phyloP scores from a whole-genome alignment of 495 filamentous ascomycete species.

The Lasiosphaeria miniovina region DNA sequence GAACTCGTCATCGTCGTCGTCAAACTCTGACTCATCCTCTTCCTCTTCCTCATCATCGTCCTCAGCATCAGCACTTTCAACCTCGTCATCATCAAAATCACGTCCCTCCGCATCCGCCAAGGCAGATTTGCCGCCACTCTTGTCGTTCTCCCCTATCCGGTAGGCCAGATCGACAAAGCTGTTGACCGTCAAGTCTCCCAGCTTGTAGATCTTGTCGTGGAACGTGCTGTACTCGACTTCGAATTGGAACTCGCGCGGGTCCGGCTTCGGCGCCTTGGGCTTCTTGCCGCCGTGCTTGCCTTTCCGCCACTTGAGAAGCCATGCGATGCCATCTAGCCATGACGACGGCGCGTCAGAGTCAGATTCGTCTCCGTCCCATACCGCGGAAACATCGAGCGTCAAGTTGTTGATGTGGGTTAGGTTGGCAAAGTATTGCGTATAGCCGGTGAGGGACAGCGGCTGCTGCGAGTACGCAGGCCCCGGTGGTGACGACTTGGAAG shows the following conservation, averaged over 20 bases:
- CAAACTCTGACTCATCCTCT: constrained; percentile 32
- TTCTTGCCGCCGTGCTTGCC: constrained; percentile 59
- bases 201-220: constrained; percentile 66
- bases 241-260: constrained; percentile 65
- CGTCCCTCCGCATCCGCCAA: constrained; percentile 14
- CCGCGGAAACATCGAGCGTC: constrained; percentile 17
- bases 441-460: constrained; percentile 68
- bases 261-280: constrained; percentile 43
- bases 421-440: constrained; percentile 91
- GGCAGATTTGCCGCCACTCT: constrained; percentile 18
- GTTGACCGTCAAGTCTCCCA: constrained; percentile 82
- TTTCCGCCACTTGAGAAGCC: constrained; percentile 42
- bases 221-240: constrained; percentile 85
- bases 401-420: constrained; percentile 77
- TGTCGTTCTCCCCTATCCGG: constrained; percentile 60
- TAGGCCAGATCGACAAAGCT: constrained; percentile 76
- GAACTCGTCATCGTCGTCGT: constrained; percentile 35
- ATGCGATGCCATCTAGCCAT: constrained; percentile 5
- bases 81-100: constrained; percentile 21
- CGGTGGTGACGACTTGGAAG: constrained; percentile 69
- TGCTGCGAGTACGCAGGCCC: constrained; percentile 93
- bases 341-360: constrained; percentile 18
- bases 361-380: neutral
- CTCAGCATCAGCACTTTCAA: constrained; percentile 11
- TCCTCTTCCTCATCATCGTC: constrained; percentile 13